These are phyloP conservation scores for Peronospora destructor DNA, from an alignment of 352 stramenopile species.

Conservation along the genomic window DNA sequence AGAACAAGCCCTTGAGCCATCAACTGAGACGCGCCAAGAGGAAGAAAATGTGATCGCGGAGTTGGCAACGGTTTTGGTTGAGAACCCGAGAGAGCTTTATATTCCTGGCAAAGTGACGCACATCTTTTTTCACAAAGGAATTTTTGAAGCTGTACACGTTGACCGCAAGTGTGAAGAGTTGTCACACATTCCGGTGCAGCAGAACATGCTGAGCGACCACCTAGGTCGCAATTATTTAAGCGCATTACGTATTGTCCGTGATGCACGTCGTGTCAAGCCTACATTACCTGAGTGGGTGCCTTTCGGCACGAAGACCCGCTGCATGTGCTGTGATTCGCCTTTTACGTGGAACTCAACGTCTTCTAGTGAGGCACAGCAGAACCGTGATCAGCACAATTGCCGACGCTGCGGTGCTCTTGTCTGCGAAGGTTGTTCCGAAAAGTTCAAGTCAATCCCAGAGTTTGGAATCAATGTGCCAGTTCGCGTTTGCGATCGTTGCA, in stretches of 20 bases:
- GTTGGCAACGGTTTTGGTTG: slow-evolving; percentile 39
- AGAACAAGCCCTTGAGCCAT: slow-evolving; percentile 30
- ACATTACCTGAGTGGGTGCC: slow-evolving; percentile 59
- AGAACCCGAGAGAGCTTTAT: slow-evolving; percentile 71
- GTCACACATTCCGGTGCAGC: slow-evolving; percentile 68
- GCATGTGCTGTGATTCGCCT: slow-evolving; percentile 83
- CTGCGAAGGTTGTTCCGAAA: slow-evolving; percentile 81
- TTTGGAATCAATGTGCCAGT: slow-evolving; percentile 83
- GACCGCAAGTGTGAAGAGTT: slow-evolving; percentile 67
- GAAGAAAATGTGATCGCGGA: slow-evolving; percentile 56
- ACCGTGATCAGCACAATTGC: slow-evolving; percentile 88
- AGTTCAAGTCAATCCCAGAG: slow-evolving; percentile 76
- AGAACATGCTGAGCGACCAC: slow-evolving; percentile 86
- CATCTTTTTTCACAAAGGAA: slow-evolving; percentile 71
- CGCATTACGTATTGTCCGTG: slow-evolving; percentile 70
- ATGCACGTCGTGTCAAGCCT: slow-evolving; percentile 51
- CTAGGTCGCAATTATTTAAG: slow-evolving; percentile 74
- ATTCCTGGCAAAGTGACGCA: slow-evolving; percentile 72
- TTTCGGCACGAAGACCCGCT: slow-evolving; percentile 78
- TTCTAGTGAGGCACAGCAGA: slow-evolving; percentile 83
- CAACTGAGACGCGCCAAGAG: slow-evolving; percentile 27
- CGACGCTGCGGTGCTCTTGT: slow-evolving; percentile 71
- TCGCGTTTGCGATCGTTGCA: slow-evolving; percentile 82
- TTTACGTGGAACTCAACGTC: slow-evolving; percentile 89
- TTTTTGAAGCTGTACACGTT: slow-evolving; percentile 79